A percentile compares a stretch with the other conserved stretches of the same genome.
phyloP scores from a whole-genome alignment of 208 protist genomes.

The Leishmania turanica region DNA sequence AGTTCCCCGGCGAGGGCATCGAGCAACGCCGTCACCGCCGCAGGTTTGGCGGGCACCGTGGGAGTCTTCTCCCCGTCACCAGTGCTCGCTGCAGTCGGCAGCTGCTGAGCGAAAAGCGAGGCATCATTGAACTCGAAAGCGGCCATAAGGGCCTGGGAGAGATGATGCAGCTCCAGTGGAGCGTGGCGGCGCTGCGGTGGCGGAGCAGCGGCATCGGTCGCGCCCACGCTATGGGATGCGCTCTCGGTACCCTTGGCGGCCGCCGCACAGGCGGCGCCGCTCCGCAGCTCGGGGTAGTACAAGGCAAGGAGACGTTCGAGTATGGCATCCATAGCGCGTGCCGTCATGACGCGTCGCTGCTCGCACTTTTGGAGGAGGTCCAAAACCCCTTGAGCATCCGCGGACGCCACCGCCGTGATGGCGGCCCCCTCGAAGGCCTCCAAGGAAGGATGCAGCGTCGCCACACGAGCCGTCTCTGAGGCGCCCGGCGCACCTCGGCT shows the following conservation, averaged over 20 bases:
- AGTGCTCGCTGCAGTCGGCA: neutral
- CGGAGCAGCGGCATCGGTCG: neutral
- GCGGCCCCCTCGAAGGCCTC: slow-evolving; percentile 53
- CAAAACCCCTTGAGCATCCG: slow-evolving; percentile 49
- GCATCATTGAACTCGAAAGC: slow-evolving; percentile 29
- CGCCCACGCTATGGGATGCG: neutral
- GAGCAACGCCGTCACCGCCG: slow-evolving; percentile 12
- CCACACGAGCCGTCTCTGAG: neutral
- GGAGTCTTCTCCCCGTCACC: neutral
- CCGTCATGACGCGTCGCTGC: slow-evolving; percentile 58
- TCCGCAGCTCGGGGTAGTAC: slow-evolving; percentile 33
- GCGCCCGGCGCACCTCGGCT: neutral
- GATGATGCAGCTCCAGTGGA: slow-evolving; percentile 22
- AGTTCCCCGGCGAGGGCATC: slow-evolving; percentile 24
- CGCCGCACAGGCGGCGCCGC: neutral
- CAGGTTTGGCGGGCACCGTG: neutral
- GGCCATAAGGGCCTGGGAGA: slow-evolving; percentile 19
- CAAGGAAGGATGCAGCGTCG: slow-evolving; percentile 31
- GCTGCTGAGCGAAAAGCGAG: slow-evolving; percentile 15
- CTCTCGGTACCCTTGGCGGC: neutral
- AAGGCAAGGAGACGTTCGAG: slow-evolving; percentile 45
- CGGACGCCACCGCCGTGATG: slow-evolving; percentile 32
- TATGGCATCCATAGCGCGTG: slow-evolving; percentile 52
- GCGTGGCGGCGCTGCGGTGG: neutral
- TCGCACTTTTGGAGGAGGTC: slow-evolving; percentile 75